Conservation (phyloP, 352 stramenopile species). For the Phytophthora cactorum region DNA sequence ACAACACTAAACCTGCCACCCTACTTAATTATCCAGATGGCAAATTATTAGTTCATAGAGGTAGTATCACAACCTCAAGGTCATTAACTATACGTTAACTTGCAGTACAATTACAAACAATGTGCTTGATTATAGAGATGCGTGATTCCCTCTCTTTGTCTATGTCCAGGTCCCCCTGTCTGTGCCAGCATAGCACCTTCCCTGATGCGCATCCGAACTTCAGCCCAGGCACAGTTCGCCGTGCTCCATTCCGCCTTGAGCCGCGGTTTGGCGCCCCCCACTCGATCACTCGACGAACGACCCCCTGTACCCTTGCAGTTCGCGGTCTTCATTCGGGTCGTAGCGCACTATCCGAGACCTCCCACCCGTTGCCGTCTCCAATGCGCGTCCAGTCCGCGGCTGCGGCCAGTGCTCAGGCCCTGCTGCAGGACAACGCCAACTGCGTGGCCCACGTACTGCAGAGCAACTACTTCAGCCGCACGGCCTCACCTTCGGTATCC, state of each 20-base stretch:
- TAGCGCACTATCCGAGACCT: conserved; percentile 16
- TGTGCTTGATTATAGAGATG: neutral
- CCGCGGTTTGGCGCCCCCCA: neutral
- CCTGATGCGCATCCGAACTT: conserved; percentile 21
- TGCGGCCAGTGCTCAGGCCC: conserved; percentile 27
- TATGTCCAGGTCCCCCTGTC: conserved; percentile 14
- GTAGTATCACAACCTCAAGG: neutral
- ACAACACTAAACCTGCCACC: conserved; percentile 1
- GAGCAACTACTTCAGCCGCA: conserved; percentile 43
- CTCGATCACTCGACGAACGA: conserved; percentile 17
- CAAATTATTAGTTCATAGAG: conserved; percentile 1
- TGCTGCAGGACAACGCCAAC: conserved; percentile 46
- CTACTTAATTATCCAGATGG: neutral
- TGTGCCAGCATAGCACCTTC: conserved; percentile 14
- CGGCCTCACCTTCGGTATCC: conserved; percentile 37
- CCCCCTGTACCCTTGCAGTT: neutral
- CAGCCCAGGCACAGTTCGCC: conserved; percentile 22
- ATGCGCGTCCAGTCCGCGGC: conserved; percentile 39
- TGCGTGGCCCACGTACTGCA: conserved; percentile 42
- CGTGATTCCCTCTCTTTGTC: neutral
- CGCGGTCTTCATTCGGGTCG: conserved; percentile 29
- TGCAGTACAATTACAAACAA: neutral
- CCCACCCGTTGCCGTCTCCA: neutral
- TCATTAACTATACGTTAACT: neutral
- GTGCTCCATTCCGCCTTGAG: conserved; percentile 29